phyloP scores from a whole-genome alignment of 306 rosid species.

The Phaseolus lunatus region DNA sequence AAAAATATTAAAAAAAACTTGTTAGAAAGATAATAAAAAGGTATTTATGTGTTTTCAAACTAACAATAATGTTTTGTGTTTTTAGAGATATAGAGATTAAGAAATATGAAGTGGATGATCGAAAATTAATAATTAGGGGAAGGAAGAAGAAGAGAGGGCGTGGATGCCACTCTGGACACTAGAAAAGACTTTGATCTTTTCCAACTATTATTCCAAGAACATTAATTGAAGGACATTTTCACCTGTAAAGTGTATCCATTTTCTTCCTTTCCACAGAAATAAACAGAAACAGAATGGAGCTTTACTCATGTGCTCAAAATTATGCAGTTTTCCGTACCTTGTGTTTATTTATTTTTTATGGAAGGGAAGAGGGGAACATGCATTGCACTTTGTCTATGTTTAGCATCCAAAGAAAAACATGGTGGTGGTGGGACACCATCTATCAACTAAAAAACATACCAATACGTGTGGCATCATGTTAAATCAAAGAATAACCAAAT shows the following conservation, averaged over 20 bases:
- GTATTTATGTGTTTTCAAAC: no score
- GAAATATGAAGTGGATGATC: neutral
- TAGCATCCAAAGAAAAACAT: constrained; percentile 20
- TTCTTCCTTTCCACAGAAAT: constrained; percentile 42
- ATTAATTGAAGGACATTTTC: constrained; percentile 42
- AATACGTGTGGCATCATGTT: constrained; percentile 20
- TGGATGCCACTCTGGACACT: constrained; percentile 38
- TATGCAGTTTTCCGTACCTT: constrained; percentile 34
- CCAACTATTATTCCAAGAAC: neutral
- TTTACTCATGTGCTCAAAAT: constrained; percentile 34
- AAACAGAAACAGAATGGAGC: constrained; percentile 18
- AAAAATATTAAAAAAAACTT: no score
- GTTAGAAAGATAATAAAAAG: no score
- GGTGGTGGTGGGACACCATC: constrained; percentile 46
- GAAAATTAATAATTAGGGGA: neutral
- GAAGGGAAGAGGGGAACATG: constrained; percentile 34
- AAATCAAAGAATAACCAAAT: neutral
- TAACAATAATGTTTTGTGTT: no score
- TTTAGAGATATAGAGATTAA: neutral
- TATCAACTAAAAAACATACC: constrained; percentile 26
- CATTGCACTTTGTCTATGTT: constrained; percentile 40
- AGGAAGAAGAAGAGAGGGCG: neutral
- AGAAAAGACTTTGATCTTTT: constrained; percentile 6
- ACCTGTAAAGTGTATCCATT: constrained; percentile 49
- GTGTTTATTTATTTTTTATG: no score